Conservation (phyloP, 805 yeast species). For the Hanseniaspora clermontiae region DNA sequence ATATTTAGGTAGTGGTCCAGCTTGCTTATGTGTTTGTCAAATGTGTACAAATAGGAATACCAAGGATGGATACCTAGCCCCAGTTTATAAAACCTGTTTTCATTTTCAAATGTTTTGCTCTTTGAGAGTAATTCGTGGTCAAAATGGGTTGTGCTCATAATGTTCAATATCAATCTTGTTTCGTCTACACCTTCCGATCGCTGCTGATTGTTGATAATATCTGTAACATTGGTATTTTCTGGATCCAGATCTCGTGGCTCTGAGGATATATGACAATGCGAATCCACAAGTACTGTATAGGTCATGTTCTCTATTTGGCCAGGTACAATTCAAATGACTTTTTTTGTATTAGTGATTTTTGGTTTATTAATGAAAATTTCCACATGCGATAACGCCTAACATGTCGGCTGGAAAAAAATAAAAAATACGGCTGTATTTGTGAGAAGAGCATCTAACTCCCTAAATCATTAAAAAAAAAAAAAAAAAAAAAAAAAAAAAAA, state of each 20-base stretch:
- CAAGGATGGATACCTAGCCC: slow-evolving; percentile 84
- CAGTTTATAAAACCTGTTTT: slow-evolving; percentile 23
- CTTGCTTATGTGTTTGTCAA: slow-evolving; percentile 27
- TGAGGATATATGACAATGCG: slow-evolving; percentile 31
- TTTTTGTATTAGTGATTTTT: no score
- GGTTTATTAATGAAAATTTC: no score
- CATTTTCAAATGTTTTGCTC: slow-evolving; percentile 18
- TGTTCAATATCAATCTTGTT: slow-evolving; percentile 16
- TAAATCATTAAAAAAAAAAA: no score
- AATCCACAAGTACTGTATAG: slow-evolving; percentile 20
- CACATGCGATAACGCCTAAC: no score
- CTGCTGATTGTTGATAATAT: background rate
- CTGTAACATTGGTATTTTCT: background rate
- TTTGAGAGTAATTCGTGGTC: slow-evolving; percentile 24
- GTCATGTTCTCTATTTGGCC: no score
- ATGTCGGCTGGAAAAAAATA: no score
- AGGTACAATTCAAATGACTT: no score
- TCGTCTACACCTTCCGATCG: background rate
- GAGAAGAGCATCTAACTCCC: no score
- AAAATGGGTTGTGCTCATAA: slow-evolving; percentile 40
- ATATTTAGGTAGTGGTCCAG: slow-evolving; percentile 45
- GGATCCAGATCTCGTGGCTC: slow-evolving; percentile 17
- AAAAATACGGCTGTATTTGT: no score
- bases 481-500: no score
- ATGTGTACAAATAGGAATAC: slow-evolving; percentile 57